A percentile compares a stretch with the other conserved stretches of the same genome.
phyloP scores from a whole-genome alignment of 202 grass and related monocot genomes.

The Bolboschoenoplectus hybrid region DNA sequence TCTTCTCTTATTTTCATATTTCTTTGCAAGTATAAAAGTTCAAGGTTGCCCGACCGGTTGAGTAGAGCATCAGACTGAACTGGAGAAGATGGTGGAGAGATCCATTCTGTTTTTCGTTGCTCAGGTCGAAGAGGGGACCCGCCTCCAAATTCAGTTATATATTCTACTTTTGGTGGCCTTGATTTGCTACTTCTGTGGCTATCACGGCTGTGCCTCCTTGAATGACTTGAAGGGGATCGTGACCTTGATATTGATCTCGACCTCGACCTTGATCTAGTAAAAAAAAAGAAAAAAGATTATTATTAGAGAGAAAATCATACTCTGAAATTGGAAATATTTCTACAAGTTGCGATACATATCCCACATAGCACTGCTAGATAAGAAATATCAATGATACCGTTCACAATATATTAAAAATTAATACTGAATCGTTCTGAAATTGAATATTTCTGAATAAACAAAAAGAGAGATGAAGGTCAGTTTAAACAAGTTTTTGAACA shows the following conservation, averaged over 20 bases:
- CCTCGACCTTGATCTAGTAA: constrained; percentile 60
- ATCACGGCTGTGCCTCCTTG: constrained; percentile 64
- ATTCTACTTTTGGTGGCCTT: constrained; percentile 81
- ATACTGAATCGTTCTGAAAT: not conserved
- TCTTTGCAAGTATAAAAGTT: constrained; percentile 86
- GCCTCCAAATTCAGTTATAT: constrained; percentile 98
- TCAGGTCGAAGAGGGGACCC: constrained; percentile 44
- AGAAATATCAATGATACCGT: not conserved
- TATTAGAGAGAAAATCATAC: not conserved
- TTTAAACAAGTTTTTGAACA: not conserved
- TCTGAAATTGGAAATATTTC: constrained; percentile 1
- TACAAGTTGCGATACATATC: not conserved
- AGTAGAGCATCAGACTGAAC: constrained; percentile 52
- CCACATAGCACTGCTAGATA: not conserved
- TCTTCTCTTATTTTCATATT: constrained; percentile 48
- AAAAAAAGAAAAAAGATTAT: constrained; percentile 23
- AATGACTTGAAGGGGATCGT: constrained; percentile 69
- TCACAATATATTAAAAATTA: not conserved
- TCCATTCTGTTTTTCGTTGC: constrained; percentile 62
- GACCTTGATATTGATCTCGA: constrained; percentile 57
- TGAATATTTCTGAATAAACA: constrained; percentile 10
- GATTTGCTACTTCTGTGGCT: constrained; percentile 75
- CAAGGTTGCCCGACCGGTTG: constrained; percentile 85
- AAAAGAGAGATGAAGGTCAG: constrained; percentile 8
- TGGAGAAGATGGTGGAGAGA: constrained; percentile 95